Conservation (phyloP, 805 yeast genomes). For the Isabelozyma heimii region DNA sequence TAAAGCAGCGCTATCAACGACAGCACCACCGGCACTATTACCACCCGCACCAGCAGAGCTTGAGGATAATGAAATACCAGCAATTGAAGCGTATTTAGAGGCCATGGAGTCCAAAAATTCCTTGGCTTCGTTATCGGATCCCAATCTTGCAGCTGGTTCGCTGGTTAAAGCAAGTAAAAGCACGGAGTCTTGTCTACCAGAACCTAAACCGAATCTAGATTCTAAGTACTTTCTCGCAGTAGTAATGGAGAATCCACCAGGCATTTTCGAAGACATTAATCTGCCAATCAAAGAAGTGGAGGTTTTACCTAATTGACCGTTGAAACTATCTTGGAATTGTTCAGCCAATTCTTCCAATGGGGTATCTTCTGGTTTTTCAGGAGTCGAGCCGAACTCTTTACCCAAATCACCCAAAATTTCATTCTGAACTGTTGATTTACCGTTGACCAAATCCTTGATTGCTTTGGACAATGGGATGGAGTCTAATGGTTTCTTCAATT, state of each 20-base stretch:
- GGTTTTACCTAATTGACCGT: conserved; percentile 90
- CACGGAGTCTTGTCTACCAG: conserved; percentile 93
- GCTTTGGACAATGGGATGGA: conserved; percentile 87
- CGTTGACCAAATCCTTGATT: conserved; percentile 95
- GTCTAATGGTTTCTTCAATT: conserved; percentile 86
- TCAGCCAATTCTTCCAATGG: conserved; percentile 96
- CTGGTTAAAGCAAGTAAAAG: conserved; percentile 77
- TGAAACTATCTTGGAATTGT: conserved; percentile 85
- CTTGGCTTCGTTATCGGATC: conserved; percentile 85
- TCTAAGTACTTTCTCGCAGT: conserved; percentile 89
- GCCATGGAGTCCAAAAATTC: conserved; percentile 79
- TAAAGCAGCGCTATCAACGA: conserved; percentile 92
- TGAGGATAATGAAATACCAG: conserved; percentile 73
- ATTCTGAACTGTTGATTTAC: conserved; percentile 97
- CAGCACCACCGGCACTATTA: conserved; percentile 75
- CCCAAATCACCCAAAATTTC: conserved; percentile 98
- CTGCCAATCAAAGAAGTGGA: conserved; percentile 86
- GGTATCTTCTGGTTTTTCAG: conserved; percentile 98
- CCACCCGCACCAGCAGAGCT: conserved; percentile 61
- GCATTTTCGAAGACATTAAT: conserved; percentile 95
- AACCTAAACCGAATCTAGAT: conserved; percentile 86
- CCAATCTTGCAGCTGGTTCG: conserved; percentile 91
- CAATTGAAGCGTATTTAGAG: conserved; percentile 78
- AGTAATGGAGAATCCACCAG: conserved; percentile 97
- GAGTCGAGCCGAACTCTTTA: conserved; percentile 96